These are phyloP conservation scores for Colletotrichum caudatum DNA, from an alignment of 2,329 filamentous ascomycete species.

Conservation along the genomic window DNA sequence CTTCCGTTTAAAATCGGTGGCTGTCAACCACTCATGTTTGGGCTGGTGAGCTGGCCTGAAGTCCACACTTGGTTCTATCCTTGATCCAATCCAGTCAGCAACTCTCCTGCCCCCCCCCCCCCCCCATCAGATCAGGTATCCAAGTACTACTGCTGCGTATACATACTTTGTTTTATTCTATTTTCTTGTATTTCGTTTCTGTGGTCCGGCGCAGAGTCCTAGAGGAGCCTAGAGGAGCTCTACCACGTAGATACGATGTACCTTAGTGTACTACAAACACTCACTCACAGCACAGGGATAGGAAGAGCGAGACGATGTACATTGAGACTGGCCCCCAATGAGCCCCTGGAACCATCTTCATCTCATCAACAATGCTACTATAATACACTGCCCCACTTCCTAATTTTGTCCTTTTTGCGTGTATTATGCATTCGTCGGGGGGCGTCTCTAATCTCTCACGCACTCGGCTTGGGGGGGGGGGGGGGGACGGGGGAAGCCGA, in stretches of 20 bases:
- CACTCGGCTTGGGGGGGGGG: not conserved
- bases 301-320: not conserved
- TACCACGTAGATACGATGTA: too few relatives aligned
- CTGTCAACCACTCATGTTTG: constrained; percentile 23
- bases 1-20: constrained; percentile 4
- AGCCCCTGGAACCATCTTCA: constrained; percentile 20
- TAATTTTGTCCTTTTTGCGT: constrained; percentile 21
- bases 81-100: not conserved
- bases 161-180: not conserved
- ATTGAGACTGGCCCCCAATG: not conserved
- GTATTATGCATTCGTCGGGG: constrained; percentile 8
- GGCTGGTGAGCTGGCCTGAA: constrained; percentile 24
- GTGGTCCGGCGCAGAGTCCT: constrained; percentile 5
- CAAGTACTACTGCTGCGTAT: not conserved
- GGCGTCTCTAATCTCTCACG: constrained; percentile 13
- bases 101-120: not conserved
- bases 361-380: constrained; percentile 23
- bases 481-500: not conserved
- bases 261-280: not conserved
- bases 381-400: constrained; percentile 30
- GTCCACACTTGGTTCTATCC: not conserved
- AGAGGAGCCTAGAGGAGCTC: not conserved
- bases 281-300: too few relatives aligned
- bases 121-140: not conserved
- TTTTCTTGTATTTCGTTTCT: not conserved